Base-by-base conservation (phyloP, 257 asterid species). In the Fraxinus anomala region DNA sequence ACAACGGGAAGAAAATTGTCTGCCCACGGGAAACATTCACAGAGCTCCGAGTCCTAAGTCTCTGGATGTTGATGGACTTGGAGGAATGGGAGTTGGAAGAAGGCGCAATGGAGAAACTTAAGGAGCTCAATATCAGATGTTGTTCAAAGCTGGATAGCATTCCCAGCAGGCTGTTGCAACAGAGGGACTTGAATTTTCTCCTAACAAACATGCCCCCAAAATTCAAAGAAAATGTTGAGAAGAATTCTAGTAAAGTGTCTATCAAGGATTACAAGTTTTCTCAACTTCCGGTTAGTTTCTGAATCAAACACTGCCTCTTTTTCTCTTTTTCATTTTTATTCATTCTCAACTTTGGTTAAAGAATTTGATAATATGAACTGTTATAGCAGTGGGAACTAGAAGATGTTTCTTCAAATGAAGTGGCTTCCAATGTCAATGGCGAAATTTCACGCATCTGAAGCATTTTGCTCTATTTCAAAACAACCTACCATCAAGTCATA, bases 41-140 rank as follows among this genome's bases (percentile, higher is more conserved):
- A 37, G 76, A 80, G 73, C 86, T 85, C 73, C 80, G 81, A 61
- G 86, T 77, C 51, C 80, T 85, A 24, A 85, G 80, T 23, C 81
- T 85, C 61, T 85, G 86, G 88, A 77, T 23, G 66, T 80, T 85
- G 76, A 30, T 75, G 77, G 42, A 78, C 61, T 69, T 85, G 72
- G 81, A 77, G 71, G 9, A 65, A 12, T 85, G 88, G 88, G 49
- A 77, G 10, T 56, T 85, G 76, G 66, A 78, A 44, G 81, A 82
- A 61, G 39, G 65, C 19, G 77, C 86, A 33, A 82, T 85, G 88
- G 69, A 21, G 37, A 77, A 70, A 49, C 83, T 85, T 42, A 70
- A 72, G 75, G 39, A 85, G 34, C 68, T 85, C 5, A 80, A 80
- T 72, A 77, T 82, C 19, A 80, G 88, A 44, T 42, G 79, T 67